Base-by-base conservation (phyloP, 768 basidiomycete species). In the Russula griseocarnosa region DNA sequence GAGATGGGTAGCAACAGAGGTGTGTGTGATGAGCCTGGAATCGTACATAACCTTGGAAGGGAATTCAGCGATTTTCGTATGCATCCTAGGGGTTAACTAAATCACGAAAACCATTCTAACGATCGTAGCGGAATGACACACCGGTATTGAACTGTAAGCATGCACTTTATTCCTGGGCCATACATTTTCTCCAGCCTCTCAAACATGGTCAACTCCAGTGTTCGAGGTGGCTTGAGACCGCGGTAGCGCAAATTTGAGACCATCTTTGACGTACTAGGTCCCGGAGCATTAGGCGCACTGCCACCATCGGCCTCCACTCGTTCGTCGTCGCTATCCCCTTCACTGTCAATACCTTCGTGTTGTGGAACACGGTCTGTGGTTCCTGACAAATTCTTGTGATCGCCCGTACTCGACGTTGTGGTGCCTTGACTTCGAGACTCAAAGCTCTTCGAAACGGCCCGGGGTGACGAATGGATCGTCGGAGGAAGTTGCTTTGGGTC, bases 401-500 rank as follows among this genome's bases (percentile, higher is more conserved):
- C 13, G 40, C 42, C 44, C 14, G 26, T 36, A 14, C 52, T 47
- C 1, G 26, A 40, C n/a, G 26, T 16, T n/a, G 51, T 36, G 50
- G 5, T 14, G n/a, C 30, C n/a, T 50, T 44, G 34, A 50, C 24
- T 22, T 30, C 3, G 44, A 40, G 58, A 42, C 6, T 46, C 28
- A 18, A 20, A 20, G n/a, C 55, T 57, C 40, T 74, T 74, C 61
- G 77, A 73, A 32, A 76, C 76, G 63, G 36, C 36, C 36, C 36
- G 36, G 11, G 84, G 77, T 9, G 83, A 70, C 5, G 92, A 91
- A 32, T 96, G 78, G 53, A 98, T 85, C 0, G 96, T 99, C 0
- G 96, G 96, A 0, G 94, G 94, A 4, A 99, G 80, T 77, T 98
- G 96, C 81, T 93, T 88, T 2, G 94, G 95, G 74, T 98, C 96